A percentile compares a stretch with the other conserved stretches of the same genome.
Conservation (phyloP, 2,329 filamentous ascomycete species). For the Alternaria infectoria region DNA sequence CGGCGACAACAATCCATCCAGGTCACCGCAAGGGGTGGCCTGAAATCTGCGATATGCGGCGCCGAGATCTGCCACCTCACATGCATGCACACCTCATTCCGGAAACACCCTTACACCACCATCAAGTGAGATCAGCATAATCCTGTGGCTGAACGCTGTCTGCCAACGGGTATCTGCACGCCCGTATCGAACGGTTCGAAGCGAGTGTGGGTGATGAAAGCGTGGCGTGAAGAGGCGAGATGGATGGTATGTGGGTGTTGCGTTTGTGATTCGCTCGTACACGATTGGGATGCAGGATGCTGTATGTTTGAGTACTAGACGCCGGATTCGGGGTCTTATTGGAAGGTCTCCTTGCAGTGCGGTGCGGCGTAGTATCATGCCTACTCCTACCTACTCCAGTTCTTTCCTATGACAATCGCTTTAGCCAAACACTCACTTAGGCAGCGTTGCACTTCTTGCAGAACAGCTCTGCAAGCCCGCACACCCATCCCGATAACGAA, state of each 20-base stretch:
- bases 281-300: neutral
- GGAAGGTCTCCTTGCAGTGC: neutral
- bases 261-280: neutral
- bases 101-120: neutral
- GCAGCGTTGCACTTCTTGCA: neutral
- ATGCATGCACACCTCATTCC: neutral
- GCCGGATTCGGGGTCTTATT: neutral
- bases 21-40: neutral
- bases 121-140: neutral
- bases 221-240: neutral
- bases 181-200: neutral
- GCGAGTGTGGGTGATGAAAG: neutral
- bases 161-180: neutral
- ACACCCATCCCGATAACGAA: neutral
- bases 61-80: neutral
- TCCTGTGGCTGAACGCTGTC: neutral
- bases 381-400: neutral
- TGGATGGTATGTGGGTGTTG: neutral
- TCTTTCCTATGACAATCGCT: neutral
- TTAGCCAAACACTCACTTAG: accelerated
- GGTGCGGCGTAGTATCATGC: neutral
- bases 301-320: neutral
- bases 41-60: neutral
- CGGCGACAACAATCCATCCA: neutral
- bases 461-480: neutral